Evolutionary conservation across 2,329 filamentous ascomycete genomes (phyloP).

Genomic region (Colletotrichum musicola): DNA sequence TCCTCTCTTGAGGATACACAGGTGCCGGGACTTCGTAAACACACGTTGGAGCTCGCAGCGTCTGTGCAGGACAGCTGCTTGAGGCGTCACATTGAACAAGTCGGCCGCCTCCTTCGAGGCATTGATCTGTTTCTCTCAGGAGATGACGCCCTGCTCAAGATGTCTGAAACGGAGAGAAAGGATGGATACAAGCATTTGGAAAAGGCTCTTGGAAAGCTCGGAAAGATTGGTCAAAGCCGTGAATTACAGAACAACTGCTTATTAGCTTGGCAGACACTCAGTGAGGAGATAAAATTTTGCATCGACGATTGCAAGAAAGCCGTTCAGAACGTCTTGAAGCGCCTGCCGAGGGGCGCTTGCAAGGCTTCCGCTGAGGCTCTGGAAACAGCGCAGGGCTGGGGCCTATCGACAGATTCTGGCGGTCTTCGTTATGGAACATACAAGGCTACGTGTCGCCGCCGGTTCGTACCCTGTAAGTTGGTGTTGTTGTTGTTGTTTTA

Average conservation of each 20-base stretch:
- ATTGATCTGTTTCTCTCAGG: slow-evolving; percentile 22
- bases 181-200: slow-evolving; percentile 1
- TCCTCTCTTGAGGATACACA: slow-evolving; percentile 65
- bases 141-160: background rate
- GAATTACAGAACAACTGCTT: background rate
- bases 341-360: background rate
- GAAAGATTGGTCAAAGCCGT: background rate
- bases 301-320: background rate
- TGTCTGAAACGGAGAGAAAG: slow-evolving; percentile 15
- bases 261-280: slow-evolving; percentile 1
- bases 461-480: slow-evolving; percentile 50
- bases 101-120: slow-evolving; percentile 5
- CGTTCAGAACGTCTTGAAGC: background rate
- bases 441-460: slow-evolving; percentile 58
- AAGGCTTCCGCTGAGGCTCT: slow-evolving; percentile 16
- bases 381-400: slow-evolving; percentile 49
- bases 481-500: background rate
- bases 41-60: slow-evolving; percentile 70
- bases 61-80: slow-evolving; percentile 18
- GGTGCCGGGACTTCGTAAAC: slow-evolving; percentile 68
- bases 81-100: background rate
- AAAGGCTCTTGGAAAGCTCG: background rate
- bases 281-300: background rate
- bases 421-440: slow-evolving; percentile 43
- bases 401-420: slow-evolving; percentile 12